These are phyloP conservation scores for Vigna nakashimae DNA, from an alignment of 306 rosid species.

Conservation along the genomic window DNA sequence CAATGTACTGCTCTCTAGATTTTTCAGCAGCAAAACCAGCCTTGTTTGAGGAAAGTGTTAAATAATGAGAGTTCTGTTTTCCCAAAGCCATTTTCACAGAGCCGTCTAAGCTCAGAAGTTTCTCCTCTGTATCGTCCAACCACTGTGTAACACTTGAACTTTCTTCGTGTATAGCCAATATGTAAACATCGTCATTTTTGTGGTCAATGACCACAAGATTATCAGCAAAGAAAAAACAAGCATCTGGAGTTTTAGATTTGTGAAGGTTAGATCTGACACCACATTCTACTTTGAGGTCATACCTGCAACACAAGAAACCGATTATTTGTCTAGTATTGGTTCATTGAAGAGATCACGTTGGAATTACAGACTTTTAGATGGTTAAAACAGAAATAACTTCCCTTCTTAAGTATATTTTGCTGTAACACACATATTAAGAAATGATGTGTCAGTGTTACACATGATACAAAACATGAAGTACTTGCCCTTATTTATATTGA, in stretches of 20 bases:
- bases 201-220: constrained; percentile 86
- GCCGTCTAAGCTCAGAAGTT: constrained; percentile 68
- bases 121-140: constrained; percentile 77
- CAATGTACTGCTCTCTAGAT: constrained; percentile 74
- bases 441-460: neutral
- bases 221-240: constrained; percentile 96
- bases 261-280: constrained; percentile 67
- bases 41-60: constrained; percentile 45
- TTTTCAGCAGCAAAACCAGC: constrained; percentile 71
- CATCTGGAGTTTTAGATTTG: constrained; percentile 91
- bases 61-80: constrained; percentile 43
- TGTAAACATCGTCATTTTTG: constrained; percentile 77
- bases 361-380: neutral
- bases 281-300: constrained; percentile 93
- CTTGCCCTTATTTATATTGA: neutral
- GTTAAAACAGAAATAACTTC: neutral
- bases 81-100: constrained; percentile 44
- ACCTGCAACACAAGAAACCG: constrained; percentile 66
- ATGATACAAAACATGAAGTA: neutral
- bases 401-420: too few relatives aligned
- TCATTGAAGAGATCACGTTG: constrained; percentile 24
- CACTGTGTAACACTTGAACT: constrained; percentile 55
- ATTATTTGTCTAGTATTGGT: constrained; percentile 29
- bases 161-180: constrained; percentile 72
- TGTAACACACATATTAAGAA: neutral